phyloP scores from a whole-genome alignment of 495 filamentous ascomycete species.

The Friedmanniomyces simplex region DNA sequence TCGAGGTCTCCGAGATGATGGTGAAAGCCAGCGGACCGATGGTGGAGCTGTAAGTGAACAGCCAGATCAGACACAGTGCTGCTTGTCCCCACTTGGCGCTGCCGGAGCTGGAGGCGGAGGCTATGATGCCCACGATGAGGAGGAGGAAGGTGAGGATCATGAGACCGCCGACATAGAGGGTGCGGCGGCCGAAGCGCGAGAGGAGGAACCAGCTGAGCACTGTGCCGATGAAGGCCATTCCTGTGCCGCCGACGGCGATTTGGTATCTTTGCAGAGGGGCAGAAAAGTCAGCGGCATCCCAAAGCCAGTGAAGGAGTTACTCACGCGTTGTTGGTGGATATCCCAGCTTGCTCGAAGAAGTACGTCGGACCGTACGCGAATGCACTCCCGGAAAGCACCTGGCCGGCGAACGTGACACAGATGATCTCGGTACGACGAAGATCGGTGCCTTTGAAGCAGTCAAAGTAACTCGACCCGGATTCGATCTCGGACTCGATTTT shows the following conservation, averaged over 20 bases:
- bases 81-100: conserved; percentile 46
- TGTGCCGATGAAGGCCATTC: not conserved
- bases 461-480: conserved; percentile 7
- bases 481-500: too few relatives aligned
- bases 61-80: conserved; percentile 60
- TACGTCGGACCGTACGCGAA: not conserved
- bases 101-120: conserved; percentile 35
- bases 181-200: conserved; percentile 8
- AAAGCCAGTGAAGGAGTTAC: not conserved
- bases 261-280: too few relatives aligned
- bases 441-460: conserved; percentile 16
- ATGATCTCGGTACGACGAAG: conserved; percentile 19
- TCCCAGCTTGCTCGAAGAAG: conserved; percentile 11
- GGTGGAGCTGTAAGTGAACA: conserved; percentile 60
- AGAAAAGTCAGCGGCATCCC: too few relatives aligned
- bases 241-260: too few relatives aligned
- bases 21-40: conserved; percentile 62
- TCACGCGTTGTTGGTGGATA: not conserved
- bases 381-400: not conserved
- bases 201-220: conserved; percentile 16
- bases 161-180: conserved; percentile 13
- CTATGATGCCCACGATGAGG: conserved; percentile 63
- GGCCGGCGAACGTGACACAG: conserved; percentile 4
- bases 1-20: conserved; percentile 63
- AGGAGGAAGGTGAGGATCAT: not conserved